Evolutionary conservation across 345 rosid species (phyloP).

Genomic region (Orychophragmus violaceus): DNA sequence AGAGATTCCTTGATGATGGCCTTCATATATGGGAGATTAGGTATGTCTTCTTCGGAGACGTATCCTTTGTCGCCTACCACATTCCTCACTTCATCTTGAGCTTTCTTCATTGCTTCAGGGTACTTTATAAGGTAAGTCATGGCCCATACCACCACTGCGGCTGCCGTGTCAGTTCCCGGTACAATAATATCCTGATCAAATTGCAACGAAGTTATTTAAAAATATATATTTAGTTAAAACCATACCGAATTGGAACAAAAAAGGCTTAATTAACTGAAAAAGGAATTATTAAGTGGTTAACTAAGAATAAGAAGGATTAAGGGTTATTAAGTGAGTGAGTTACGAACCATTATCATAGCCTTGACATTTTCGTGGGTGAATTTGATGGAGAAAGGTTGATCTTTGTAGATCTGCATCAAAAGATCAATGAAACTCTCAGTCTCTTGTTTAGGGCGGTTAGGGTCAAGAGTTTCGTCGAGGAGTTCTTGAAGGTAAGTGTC

Average conservation of each 20-base stretch:
- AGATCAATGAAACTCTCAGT: slow-evolving; percentile 32
- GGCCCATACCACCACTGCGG: slow-evolving; percentile 36
- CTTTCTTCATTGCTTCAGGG: slow-evolving; percentile 33
- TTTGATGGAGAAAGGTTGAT: slow-evolving; percentile 25
- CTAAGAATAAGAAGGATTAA: neutral
- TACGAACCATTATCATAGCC: slow-evolving; percentile 30
- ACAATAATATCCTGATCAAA: slow-evolving; percentile 30
- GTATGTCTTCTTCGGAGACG: slow-evolving; percentile 30
- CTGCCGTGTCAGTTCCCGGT: slow-evolving; percentile 35
- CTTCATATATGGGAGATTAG: slow-evolving; percentile 25
- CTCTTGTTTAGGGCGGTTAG: slow-evolving; percentile 31
- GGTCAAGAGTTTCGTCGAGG: slow-evolving; percentile 33
- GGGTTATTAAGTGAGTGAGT: too few species aligned
- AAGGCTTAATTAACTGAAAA: neutral
- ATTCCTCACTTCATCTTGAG: slow-evolving; percentile 29
- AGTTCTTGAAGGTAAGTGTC: slow-evolving; percentile 37
- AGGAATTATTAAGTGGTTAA: neutral
- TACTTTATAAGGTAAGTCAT: slow-evolving; percentile 36
- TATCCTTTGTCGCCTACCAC: slow-evolving; percentile 26
- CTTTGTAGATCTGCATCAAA: slow-evolving; percentile 25
- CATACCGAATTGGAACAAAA: too few species aligned
- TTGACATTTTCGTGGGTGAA: slow-evolving; percentile 35
- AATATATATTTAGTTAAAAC: neutral
- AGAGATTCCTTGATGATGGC: slow-evolving; percentile 29
- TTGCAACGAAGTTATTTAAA: neutral